Evolutionary conservation across 2,329 filamentous ascomycete species (phyloP).

Genomic region (Hypocreales sp.): DNA sequence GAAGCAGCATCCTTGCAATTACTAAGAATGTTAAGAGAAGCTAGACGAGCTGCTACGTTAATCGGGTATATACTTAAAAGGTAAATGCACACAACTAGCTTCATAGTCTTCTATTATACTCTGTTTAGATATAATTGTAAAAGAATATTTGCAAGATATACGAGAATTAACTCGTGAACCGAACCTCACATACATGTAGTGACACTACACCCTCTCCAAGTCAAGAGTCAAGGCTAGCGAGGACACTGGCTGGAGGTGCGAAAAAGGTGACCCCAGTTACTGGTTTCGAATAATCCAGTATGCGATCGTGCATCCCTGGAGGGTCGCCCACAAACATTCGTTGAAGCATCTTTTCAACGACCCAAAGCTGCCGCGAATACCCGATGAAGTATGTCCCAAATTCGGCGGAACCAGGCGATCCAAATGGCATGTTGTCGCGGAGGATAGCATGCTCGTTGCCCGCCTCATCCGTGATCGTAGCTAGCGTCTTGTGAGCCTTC

Average conservation of each 20-base stretch:
- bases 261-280: conserved; percentile 39
- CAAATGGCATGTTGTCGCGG: conserved; percentile 46
- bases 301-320: conserved; percentile 35
- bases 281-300: conserved; percentile 37
- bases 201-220: too few species aligned
- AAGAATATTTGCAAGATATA: too few species aligned
- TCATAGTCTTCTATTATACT: too few species aligned
- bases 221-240: conserved; percentile 4
- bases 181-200: too few species aligned
- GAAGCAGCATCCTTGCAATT: too few species aligned
- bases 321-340: conserved; percentile 41
- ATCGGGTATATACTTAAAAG: too few species aligned
- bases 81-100: too few species aligned
- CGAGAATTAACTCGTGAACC: too few species aligned
- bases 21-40: too few species aligned
- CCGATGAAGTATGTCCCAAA: conserved; percentile 45
- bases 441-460: conserved; percentile 37
- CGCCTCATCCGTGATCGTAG: conserved; percentile 33
- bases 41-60: too few species aligned
- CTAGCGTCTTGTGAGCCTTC: conserved; percentile 39
- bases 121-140: too few species aligned
- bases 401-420: conserved; percentile 30
- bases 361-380: conserved; percentile 36
- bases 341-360: conserved; percentile 41
- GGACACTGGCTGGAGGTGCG: conserved; percentile 17